A percentile compares a stretch with the other conserved stretches of the same genome.
These are phyloP conservation scores for Phytophthora sp. DNA, from an alignment of 352 stramenopile genomes.

Conservation along the genomic window DNA sequence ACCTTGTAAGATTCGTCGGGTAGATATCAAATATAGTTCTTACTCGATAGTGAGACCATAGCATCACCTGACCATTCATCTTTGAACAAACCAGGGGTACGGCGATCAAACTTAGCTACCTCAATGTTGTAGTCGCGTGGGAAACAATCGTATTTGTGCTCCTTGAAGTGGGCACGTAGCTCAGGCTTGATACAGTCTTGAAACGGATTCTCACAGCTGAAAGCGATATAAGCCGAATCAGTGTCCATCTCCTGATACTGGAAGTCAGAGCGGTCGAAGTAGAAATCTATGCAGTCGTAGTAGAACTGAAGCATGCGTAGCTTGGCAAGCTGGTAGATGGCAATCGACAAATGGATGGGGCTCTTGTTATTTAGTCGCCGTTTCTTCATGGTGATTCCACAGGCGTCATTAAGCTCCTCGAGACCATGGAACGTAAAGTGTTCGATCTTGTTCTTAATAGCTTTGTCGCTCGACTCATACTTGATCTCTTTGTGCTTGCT, in stretches of 20 bases:
- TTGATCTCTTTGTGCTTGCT: not conserved
- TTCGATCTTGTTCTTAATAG: not conserved
- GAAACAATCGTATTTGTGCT: slow-evolving; percentile 11
- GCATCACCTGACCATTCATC: slow-evolving; percentile 7
- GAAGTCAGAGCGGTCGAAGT: no score
- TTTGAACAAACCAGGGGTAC: slow-evolving; percentile 3
- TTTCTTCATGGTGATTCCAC: not conserved
- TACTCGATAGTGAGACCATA: no score
- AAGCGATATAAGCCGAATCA: no score
- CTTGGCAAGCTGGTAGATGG: slow-evolving; percentile 1
- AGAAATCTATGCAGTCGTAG: no score
- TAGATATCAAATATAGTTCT: no score
- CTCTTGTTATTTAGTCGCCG: slow-evolving; percentile 1
- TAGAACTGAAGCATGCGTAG: slow-evolving; percentile 22
- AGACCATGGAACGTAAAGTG: slow-evolving; percentile 3
- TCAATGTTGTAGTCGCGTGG: no score
- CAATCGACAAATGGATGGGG: slow-evolving; percentile 1
- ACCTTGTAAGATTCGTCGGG: no score
- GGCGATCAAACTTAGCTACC: slow-evolving; percentile 6
- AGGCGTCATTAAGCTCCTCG: not conserved
- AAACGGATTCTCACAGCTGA: slow-evolving; percentile 5
- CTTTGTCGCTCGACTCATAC: not conserved
- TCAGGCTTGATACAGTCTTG: slow-evolving; percentile 12
- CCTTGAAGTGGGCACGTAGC: slow-evolving; percentile 9
- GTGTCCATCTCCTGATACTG: slow-evolving; percentile 17